Evolutionary conservation across 305 asterid genomes (phyloP), one percentile per base, ranked within the genome.

Genomic region (Fraxinus sp.): DNA sequence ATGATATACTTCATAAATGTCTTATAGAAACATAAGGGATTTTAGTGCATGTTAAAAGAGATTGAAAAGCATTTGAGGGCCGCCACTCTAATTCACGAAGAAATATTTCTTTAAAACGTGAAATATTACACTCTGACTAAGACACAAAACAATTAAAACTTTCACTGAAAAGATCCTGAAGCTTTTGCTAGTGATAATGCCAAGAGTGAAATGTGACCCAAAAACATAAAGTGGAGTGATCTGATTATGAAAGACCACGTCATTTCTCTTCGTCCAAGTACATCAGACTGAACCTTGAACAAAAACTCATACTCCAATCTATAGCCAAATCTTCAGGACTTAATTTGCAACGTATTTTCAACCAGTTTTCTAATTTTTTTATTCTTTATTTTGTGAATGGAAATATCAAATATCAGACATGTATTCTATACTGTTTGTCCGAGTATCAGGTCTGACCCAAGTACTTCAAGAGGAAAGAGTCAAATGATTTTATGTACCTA

Each of bases 401-500:
- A 32, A 32, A 14, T 14, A 33, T 72, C 44, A 2, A 30, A 30
- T 30, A 30, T 30, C 33, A 30, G 76, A 33, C 24, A 72, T n/a
- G 44, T 32, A 35, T 32, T 32, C 20, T 32, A 6, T 72, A 16
- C 46, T 16, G 13, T 32, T 16, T 13, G 46, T 72, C 26, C 13
- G 24, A 72, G 26, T 16, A 30, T 16, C 41, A 71, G 16, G 24
- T 77, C 71, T 44, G 4, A 28, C 26, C 13, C n/a, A 77, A 10
- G 46, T 77, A 20, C 33, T 22, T 28, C 57, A 10, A 13, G 30
- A 3, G 44, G 39, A 49, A 77, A 59, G 49, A 37, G 46, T 32
- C 49, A 75, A 74, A 22, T 68, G 18, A 14, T 62, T 76, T 75
- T 32, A 78, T 75, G 64, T 36, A 46, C 80, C 64, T 28, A 73